phyloP scores from a whole-genome alignment of 176 grass and related monocot species.

The Alopecurus myosuroides region DNA sequence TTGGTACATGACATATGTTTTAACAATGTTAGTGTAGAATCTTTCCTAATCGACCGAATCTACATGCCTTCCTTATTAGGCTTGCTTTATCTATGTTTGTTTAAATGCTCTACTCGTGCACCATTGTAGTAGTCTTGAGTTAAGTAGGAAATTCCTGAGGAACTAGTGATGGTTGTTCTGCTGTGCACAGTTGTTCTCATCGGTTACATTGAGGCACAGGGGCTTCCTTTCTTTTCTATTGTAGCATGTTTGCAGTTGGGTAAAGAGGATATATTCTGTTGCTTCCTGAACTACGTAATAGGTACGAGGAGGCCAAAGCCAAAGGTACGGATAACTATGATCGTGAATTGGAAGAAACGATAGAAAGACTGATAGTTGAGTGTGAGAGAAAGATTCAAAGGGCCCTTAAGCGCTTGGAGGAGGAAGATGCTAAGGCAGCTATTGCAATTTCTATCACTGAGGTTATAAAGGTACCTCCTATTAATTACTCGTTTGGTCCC shows the following conservation, averaged over 20 bases:
- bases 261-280: not conserved
- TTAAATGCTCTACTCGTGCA: not conserved
- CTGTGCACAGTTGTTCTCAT: not conserved
- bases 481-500: not conserved
- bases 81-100: not conserved
- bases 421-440: slow-evolving; percentile 89
- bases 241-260: slow-evolving; percentile 8
- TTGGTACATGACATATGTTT: not conserved
- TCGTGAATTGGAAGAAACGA: slow-evolving; percentile 77
- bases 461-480: slow-evolving; percentile 67
- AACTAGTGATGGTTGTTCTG: not conserved
- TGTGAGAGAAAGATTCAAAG: slow-evolving; percentile 98
- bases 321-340: slow-evolving; percentile 88
- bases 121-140: not conserved
- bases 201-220: not conserved
- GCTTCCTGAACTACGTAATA: slow-evolving; percentile 61
- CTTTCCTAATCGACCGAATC: not conserved
- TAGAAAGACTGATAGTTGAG: slow-evolving; percentile 92
- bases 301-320: slow-evolving; percentile 89
- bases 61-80: not conserved
- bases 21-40: not conserved
- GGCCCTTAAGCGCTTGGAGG: slow-evolving; percentile 81
- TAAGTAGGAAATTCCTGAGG: not conserved
- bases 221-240: not conserved
- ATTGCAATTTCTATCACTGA: slow-evolving; percentile 94